phyloP scores from a whole-genome alignment of 108 stramenopile species.

The Conticribra weissflogii region DNA sequence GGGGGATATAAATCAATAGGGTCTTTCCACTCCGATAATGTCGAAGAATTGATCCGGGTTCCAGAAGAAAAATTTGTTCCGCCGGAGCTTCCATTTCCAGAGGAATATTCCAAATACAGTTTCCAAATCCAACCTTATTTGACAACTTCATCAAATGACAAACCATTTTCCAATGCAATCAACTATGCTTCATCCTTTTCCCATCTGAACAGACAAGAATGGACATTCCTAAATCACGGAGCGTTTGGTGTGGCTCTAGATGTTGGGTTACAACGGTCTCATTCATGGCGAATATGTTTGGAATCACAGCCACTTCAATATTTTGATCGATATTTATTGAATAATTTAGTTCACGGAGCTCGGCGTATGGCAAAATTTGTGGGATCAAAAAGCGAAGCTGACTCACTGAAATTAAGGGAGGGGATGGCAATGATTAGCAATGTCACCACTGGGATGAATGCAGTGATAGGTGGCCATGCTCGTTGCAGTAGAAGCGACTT shows the following conservation, averaged over 20 bases:
- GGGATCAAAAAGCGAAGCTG: slow-evolving; percentile 8
- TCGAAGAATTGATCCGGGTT: slow-evolving; percentile 55
- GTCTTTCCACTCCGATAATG: slow-evolving; percentile 74
- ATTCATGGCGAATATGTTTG: slow-evolving; percentile 63
- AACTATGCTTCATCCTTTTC: slow-evolving; percentile 6
- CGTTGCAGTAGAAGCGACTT: slow-evolving; percentile 20
- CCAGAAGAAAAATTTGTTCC: slow-evolving; percentile 46
- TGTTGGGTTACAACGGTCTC: slow-evolving; percentile 59
- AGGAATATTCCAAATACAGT: background rate
- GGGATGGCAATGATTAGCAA: slow-evolving; percentile 47
- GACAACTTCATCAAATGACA: background rate
- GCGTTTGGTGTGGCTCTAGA: slow-evolving; percentile 68
- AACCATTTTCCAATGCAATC: slow-evolving; percentile 20
- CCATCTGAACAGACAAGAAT: slow-evolving; percentile 21
- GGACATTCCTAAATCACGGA: slow-evolving; percentile 53
- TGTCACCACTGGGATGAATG: slow-evolving; percentile 72
- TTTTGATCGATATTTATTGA: slow-evolving; percentile 74
- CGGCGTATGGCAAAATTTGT: slow-evolving; percentile 62
- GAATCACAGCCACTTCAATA: slow-evolving; percentile 76
- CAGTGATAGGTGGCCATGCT: slow-evolving; percentile 63
- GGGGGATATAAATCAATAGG: slow-evolving; percentile 72
- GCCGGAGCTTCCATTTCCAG: slow-evolving; percentile 59
- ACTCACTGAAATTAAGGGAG: slow-evolving; percentile 20
- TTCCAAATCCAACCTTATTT: background rate
- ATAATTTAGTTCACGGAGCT: slow-evolving; percentile 63